Evolutionary conservation across 2,329 filamentous ascomycete species (phyloP).

Genomic region (Salinomyces thailandicus): DNA sequence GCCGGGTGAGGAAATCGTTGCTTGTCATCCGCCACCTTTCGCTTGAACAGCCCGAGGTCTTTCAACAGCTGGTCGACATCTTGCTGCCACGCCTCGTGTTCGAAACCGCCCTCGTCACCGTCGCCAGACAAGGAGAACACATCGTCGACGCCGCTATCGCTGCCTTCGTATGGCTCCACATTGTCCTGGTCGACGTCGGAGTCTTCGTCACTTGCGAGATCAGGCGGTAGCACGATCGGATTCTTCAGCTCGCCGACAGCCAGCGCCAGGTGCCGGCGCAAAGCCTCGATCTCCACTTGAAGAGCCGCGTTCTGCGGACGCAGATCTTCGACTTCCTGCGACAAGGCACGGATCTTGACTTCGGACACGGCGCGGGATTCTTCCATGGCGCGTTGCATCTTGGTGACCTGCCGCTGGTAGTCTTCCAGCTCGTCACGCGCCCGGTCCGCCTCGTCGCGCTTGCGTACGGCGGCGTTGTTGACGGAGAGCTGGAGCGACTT

Average conservation of each 20-base stretch:
- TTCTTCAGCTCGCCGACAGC: constrained; percentile 81
- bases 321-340: constrained; percentile 38
- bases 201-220: constrained; percentile 22
- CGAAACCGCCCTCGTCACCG: constrained; percentile 41
- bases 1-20: constrained; percentile 41
- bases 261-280: constrained; percentile 77
- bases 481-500: constrained; percentile 68
- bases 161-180: constrained; percentile 36
- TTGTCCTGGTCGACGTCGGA: constrained; percentile 36
- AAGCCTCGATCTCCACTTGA: constrained; percentile 63
- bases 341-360: constrained; percentile 82
- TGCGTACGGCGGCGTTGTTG: constrained; percentile 47
- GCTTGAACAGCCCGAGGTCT: constrained; percentile 69
- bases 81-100: constrained; percentile 49
- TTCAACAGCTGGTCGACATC: constrained; percentile 74
- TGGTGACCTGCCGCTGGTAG: constrained; percentile 80
- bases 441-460: constrained; percentile 61
- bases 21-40: constrained; percentile 78
- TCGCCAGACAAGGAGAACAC: constrained; percentile 35
- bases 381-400: constrained; percentile 94
- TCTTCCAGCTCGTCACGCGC: constrained; percentile 82
- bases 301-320: constrained; percentile 48
- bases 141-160: constrained; percentile 42
- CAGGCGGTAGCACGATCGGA: constrained; percentile 58
- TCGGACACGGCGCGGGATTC: constrained; percentile 83